These are phyloP conservation scores for Penicillium canariense DNA, from an alignment of 495 filamentous ascomycete species.

Conservation along the genomic window DNA sequence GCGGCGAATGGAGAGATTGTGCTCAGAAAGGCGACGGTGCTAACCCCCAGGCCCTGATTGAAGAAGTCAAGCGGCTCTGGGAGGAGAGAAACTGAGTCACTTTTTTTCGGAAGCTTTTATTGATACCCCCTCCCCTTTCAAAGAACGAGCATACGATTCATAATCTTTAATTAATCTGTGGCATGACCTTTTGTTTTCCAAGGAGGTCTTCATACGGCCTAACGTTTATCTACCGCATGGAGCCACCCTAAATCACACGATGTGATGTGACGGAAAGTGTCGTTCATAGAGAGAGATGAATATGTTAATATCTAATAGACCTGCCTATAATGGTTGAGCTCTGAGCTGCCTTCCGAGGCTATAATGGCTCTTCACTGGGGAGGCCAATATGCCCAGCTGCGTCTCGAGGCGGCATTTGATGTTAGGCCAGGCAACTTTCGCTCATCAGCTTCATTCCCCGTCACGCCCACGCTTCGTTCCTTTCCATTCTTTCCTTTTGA, in stretches of 20 bases:
- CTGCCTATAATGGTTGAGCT: background rate
- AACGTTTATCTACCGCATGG: background rate
- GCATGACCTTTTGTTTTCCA: background rate
- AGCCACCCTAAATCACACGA: background rate
- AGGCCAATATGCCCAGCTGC: background rate
- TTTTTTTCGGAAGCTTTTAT: background rate
- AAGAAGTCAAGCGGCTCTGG: slow-evolving; percentile 59
- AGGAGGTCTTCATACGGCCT: background rate
- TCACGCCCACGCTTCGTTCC: background rate
- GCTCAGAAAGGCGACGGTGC: slow-evolving; percentile 53
- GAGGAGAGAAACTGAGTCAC: slow-evolving; percentile 30
- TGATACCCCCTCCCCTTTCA: slow-evolving; percentile 5
- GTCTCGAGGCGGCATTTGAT: background rate
- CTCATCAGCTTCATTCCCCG: background rate
- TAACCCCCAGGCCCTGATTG: slow-evolving; percentile 67
- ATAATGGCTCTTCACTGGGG: background rate
- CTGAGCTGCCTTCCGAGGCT: background rate
- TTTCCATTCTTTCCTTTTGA: background rate
- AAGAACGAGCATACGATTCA: background rate
- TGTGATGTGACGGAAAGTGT: background rate
- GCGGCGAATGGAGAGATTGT: slow-evolving; percentile 78
- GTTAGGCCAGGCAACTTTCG: background rate
- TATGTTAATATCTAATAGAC: background rate
- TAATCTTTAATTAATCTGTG: background rate
- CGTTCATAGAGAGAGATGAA: background rate